These are phyloP conservation scores for Elsinoe ampelina DNA, from an alignment of 2,329 filamentous ascomycete genomes.

Conservation along the genomic window DNA sequence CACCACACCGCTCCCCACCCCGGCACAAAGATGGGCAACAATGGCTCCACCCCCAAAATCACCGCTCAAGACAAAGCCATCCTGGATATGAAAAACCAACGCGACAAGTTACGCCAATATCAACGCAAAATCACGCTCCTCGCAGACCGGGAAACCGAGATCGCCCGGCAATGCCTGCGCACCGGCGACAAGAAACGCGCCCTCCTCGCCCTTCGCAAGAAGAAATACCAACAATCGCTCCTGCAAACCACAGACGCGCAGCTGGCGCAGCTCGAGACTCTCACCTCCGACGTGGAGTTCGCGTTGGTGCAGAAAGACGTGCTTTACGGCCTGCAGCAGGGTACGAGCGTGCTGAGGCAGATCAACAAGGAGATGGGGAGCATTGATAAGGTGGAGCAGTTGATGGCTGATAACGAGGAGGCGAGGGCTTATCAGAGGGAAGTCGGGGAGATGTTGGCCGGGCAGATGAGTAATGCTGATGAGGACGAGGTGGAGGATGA, in stretches of 20 bases:
- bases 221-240: conserved; percentile 93
- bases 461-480: conserved; percentile 83
- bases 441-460: conserved; percentile 81
- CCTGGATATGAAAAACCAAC: conserved; percentile 93
- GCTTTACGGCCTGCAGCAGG: conserved; percentile 82
- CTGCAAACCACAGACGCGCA: conserved; percentile 84
- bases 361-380: conserved; percentile 96
- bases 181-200: conserved; percentile 72
- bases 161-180: conserved; percentile 73
- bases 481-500: conserved; percentile 98
- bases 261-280: conserved; percentile 82
- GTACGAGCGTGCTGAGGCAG: conserved; percentile 77
- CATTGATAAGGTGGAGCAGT: conserved; percentile 83
- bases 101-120: conserved; percentile 94
- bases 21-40: conserved; percentile 50
- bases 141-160: conserved; percentile 76
- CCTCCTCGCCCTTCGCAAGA: conserved; percentile 77
- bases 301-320: conserved; percentile 95
- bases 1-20: not conserved
- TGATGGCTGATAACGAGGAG: conserved; percentile 87
- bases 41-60: conserved; percentile 49
- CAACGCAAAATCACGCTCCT: conserved; percentile 81
- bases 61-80: conserved; percentile 89
- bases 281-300: conserved; percentile 88
- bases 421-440: conserved; percentile 93